These are phyloP conservation scores for Inonotus obliquus DNA, from an alignment of 1,284 basidiomycete species.

Conservation along the genomic window DNA sequence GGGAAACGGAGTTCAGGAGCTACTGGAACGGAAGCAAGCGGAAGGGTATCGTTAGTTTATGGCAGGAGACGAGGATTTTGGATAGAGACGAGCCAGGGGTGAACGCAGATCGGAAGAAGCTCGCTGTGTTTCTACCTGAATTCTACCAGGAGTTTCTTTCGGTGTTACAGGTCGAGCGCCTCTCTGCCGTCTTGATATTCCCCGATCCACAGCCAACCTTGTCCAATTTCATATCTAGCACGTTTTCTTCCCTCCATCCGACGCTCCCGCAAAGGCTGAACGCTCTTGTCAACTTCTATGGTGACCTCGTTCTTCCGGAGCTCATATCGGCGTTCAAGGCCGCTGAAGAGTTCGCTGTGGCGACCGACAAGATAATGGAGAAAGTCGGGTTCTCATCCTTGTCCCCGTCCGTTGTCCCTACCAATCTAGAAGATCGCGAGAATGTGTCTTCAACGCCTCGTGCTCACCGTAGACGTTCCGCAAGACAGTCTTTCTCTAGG, in stretches of 20 bases:
- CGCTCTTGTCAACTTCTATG: slow-evolving; percentile 58
- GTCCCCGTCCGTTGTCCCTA: slow-evolving; percentile 24
- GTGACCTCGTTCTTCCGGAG: slow-evolving; percentile 57
- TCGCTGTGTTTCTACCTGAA: slow-evolving; percentile 64
- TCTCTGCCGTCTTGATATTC: slow-evolving; percentile 77
- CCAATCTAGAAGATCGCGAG: slow-evolving; percentile 21
- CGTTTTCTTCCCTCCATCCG: slow-evolving; percentile 72
- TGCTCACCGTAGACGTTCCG: slow-evolving; percentile 15
- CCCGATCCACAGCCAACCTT: slow-evolving; percentile 72
- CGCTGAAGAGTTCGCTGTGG: slow-evolving; percentile 77
- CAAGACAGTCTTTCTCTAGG: slow-evolving; percentile 20
- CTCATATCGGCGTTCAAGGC: slow-evolving; percentile 67
- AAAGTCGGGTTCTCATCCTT: slow-evolving; percentile 52
- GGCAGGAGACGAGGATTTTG: slow-evolving; percentile 53
- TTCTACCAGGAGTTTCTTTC: slow-evolving; percentile 71
- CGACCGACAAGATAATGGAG: slow-evolving; percentile 71
- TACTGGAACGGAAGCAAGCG: slow-evolving; percentile 88
- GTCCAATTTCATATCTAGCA: slow-evolving; percentile 76
- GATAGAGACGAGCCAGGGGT: slow-evolving; percentile 41
- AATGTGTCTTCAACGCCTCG: slow-evolving; percentile 13
- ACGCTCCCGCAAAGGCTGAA: slow-evolving; percentile 75
- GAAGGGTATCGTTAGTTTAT: slow-evolving; percentile 56
- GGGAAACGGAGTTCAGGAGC: slow-evolving; percentile 85
- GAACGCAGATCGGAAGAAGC: slow-evolving; percentile 29
- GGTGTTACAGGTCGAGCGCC: slow-evolving; percentile 67